A percentile compares a stretch with the other conserved stretches of the same genome.
phyloP scores from a whole-genome alignment of 306 rosid genomes.

The Lithocarpus polystachyus region DNA sequence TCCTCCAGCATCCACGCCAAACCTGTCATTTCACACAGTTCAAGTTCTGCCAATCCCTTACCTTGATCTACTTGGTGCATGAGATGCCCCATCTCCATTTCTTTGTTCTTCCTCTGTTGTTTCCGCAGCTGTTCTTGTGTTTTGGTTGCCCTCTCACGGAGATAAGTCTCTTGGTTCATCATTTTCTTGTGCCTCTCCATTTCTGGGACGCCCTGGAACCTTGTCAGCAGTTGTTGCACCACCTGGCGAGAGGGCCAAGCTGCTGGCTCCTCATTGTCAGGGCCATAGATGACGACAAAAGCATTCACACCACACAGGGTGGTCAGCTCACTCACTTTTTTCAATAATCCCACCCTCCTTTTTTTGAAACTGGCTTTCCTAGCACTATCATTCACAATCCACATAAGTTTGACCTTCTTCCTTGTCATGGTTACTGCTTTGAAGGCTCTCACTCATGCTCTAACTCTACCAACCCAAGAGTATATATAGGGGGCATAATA shows the following conservation, averaged over 20 bases:
- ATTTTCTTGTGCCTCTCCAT: conserved; percentile 26
- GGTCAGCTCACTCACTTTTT: conserved; percentile 36
- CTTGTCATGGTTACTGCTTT: conserved; percentile 24
- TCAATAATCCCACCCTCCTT: conserved; percentile 27
- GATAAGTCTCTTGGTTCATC: conserved; percentile 34
- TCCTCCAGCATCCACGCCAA: conserved; percentile 15
- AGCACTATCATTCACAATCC: conserved; percentile 31
- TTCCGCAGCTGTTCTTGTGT: conserved; percentile 19
- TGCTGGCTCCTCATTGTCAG: not conserved
- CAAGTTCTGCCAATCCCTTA: conserved; percentile 6
- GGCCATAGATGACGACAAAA: conserved; percentile 19
- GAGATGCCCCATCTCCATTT: conserved; percentile 12
- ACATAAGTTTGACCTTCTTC: conserved; percentile 25
- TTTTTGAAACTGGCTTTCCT: conserved; percentile 32
- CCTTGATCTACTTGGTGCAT: conserved; percentile 28
- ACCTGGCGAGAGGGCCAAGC: conserved; percentile 29
- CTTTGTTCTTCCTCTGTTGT: conserved; percentile 17
- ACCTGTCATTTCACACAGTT: conserved; percentile 1
- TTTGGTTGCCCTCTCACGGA: conserved; percentile 24
- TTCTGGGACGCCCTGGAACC: conserved; percentile 22
- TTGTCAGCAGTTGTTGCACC: conserved; percentile 14
- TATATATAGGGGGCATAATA: not conserved
- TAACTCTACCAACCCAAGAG: not conserved
- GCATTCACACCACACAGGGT: conserved; percentile 32
- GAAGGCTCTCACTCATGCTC: not conserved